A percentile compares a stretch with the other conserved stretches of the same genome.
Evolutionary conservation across 2,329 filamentous ascomycete species (phyloP).

Genomic region (Aspergillus felis): DNA sequence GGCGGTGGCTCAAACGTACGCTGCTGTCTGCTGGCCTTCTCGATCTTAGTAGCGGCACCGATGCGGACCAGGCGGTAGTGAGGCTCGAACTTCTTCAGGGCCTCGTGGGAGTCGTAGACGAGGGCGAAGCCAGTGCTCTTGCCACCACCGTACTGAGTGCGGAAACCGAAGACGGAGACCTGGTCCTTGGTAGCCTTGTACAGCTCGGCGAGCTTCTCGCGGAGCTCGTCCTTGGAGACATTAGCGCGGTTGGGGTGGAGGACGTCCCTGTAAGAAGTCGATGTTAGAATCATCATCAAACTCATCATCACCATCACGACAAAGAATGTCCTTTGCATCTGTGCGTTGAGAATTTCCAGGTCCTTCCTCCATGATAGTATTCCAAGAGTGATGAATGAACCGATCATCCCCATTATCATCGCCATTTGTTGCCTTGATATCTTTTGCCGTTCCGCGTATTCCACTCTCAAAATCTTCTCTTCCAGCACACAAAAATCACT

Average conservation of each 20-base stretch:
- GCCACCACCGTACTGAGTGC: slow-evolving; percentile 98
- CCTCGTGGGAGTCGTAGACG: slow-evolving; percentile 96
- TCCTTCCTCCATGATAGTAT: background rate
- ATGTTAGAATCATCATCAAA: background rate
- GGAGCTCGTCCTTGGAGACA: slow-evolving; percentile 99
- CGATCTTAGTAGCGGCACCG: slow-evolving; percentile 87
- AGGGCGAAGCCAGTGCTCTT: slow-evolving; percentile 99
- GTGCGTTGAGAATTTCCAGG: background rate
- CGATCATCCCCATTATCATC: background rate
- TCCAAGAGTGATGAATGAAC: background rate
- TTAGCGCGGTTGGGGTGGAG: slow-evolving; percentile 98
- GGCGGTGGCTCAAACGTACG: slow-evolving; percentile 65
- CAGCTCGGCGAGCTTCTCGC: slow-evolving; percentile 84
- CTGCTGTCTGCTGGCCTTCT: slow-evolving; percentile 98
- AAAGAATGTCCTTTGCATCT: background rate
- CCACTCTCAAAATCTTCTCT: background rate
- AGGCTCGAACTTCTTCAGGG: slow-evolving; percentile 99
- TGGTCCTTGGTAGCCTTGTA: slow-evolving; percentile 99
- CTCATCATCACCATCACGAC: background rate
- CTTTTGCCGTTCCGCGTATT: background rate
- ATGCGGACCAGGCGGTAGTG: slow-evolving; percentile 94
- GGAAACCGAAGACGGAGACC: slow-evolving; percentile 96
- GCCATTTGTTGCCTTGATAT: background rate
- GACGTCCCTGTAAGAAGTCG: slow-evolving; percentile 70
- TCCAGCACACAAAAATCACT: background rate